Conservation (phyloP, 306 rosid genomes). For the Canavalia ensiformis region DNA sequence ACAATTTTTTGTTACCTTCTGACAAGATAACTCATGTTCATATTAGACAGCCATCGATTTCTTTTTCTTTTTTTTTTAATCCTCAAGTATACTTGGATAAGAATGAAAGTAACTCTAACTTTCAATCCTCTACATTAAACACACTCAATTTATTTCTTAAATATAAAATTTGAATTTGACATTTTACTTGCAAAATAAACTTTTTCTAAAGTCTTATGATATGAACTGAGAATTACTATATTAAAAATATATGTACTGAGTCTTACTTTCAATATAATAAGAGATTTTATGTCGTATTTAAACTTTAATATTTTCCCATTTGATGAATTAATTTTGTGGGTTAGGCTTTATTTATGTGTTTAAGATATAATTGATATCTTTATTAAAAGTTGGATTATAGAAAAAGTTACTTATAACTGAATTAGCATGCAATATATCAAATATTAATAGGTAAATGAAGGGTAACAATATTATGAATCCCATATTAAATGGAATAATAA, state of each 20-base stretch:
- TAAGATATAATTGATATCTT: too few species aligned
- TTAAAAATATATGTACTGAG: background rate
- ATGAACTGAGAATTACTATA: background rate
- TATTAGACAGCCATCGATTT: background rate
- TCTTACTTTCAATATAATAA: too few species aligned
- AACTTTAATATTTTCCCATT: too few species aligned
- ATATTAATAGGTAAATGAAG: too few species aligned
- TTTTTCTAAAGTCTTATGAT: background rate
- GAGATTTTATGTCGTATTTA: too few species aligned
- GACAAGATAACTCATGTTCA: background rate
- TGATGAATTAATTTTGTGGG: too few species aligned
- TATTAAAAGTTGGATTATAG: too few species aligned
- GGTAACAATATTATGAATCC: too few species aligned
- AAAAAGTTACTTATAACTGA: too few species aligned
- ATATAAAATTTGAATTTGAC: background rate
- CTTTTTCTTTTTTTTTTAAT: background rate
- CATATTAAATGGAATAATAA: too few species aligned
- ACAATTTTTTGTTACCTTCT: background rate
- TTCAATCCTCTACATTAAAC: background rate
- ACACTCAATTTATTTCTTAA: background rate
- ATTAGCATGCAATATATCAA: too few species aligned
- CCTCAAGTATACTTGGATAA: background rate
- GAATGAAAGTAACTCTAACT: background rate
- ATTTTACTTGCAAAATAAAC: background rate
- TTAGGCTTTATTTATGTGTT: too few species aligned